Base-by-base conservation (phyloP, 768 basidiomycete genomes). In the Panaeolus cyanescens region DNA sequence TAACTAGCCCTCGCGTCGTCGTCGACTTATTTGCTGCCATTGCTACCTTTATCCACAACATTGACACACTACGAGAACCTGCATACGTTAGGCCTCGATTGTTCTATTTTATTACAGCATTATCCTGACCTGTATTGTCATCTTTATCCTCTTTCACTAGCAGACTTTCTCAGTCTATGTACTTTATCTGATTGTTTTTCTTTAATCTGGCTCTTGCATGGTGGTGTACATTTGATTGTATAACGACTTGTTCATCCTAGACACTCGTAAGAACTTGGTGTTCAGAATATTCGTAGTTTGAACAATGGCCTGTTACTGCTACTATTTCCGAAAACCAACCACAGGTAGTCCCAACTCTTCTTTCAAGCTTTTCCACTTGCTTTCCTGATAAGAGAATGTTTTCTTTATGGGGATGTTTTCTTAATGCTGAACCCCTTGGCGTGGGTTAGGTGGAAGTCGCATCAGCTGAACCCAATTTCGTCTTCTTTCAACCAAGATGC, bases 1-100 rank as follows among this genome's bases (percentile, higher is more conserved):
- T 92, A 74, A 80, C 22, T 28, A 37, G 32, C 54, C 32, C 33
- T 10, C 20, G 22, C 3, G 5, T 42, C n/a, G n/a, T n/a, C n/a
- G n/a, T n/a, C n/a, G n/a, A n/a, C n/a, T n/a, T n/a, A n/a, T n/a
- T n/a, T n/a, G n/a, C 37, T 28, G 45, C 30, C 15, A 12, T 28
- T 50, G 8, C 25, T n/a, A n/a, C 25, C 45, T 13, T 50, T 28
- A 28, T 25, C 45, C 45, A 6, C 25, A 25, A 50, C 45, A 50
- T 50, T 28, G 45, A 50, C 45, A 50, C 17, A 50, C 45, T 50
- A 50, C 8, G 45, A 50, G 45, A 50, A 22, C 30, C n/a, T 50
- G 45, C 45, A 50, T 50, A 25, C 45, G 45, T 50, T 50, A 22
- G 20, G 40, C 25, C 40, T 42, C 40, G 10, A 39, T 28, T 13